Base-by-base conservation (phyloP, 495 filamentous ascomycete genomes). In the Tuber borchii region DNA sequence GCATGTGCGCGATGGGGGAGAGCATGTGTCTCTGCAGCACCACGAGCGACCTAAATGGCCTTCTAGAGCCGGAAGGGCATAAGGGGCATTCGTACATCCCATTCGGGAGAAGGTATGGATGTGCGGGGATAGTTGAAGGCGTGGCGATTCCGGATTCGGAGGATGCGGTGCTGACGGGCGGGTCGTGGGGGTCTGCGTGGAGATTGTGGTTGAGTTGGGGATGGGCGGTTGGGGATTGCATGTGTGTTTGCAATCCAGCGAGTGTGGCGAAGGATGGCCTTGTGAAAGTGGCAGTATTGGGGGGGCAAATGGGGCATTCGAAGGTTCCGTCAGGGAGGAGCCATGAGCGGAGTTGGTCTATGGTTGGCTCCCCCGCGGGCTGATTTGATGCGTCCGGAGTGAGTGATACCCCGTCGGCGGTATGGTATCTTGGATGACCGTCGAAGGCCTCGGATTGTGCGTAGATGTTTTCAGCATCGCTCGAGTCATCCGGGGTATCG, bases 101-200 rank as follows among this genome's bases (percentile, higher is more conserved):
- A 34, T 31, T 19, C 39, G 34, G 65, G 2, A 72, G 51, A 37
- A 65, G 72, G 22, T 44, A 73, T 6, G 51, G 70, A 20, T 78
- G 20, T 26, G 70, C 71, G 12, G 61, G 44, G 39, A 19, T 39
- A 5, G 70, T 72, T 73, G 51, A 73, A 12, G 78, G 73, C 6
- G 78, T 75, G 34, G 73, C 72, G 1, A 78, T 39, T 31, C 31
- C 76, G 20, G 74, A 51, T n/a, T 74, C 34, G n/a, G 76, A 78
- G 51, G 76, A 39, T 7, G 76, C 72, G 26, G 39, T 39, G 51
- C 44, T 26, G 69, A 72, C 12, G 44, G 46, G 14, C 26, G 14
- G 56, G 31, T 26, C n/a, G 56, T 61, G n/a, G 56, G 56, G 56
- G n/a, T 65, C 31, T 19, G 1, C 8, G 51, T 61, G 10, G 51